A percentile compares a stretch with the other conserved stretches of the same genome.
These are phyloP conservation scores for Colletotrichum higginsianum DNA, from an alignment of 2,329 filamentous ascomycete species.

Conservation along the genomic window DNA sequence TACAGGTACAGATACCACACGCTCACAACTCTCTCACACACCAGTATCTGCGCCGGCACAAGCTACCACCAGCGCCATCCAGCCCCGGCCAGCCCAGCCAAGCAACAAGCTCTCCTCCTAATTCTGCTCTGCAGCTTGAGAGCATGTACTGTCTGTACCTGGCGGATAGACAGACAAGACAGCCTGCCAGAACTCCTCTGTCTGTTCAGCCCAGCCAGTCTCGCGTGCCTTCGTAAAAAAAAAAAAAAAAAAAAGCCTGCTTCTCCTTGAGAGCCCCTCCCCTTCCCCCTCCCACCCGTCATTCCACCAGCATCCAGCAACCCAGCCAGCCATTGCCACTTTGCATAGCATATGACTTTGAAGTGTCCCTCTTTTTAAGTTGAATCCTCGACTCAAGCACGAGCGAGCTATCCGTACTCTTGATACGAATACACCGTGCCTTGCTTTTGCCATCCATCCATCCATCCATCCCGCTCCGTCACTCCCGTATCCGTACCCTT, in stretches of 20 bases:
- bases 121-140: too few relatives aligned
- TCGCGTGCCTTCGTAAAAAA: neutral
- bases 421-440: neutral
- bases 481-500: constrained; percentile 8
- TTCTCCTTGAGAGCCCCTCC: constrained; percentile 2
- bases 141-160: too few relatives aligned
- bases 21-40: too few relatives aligned
- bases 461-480: constrained; percentile 13
- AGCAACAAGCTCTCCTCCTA: constrained; percentile 22
- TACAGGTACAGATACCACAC: too few relatives aligned
- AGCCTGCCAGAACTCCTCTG: too few relatives aligned
- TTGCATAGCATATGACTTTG: constrained; percentile 35
- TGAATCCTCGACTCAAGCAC: constrained; percentile 2
- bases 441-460: constrained; percentile 22
- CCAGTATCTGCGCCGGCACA: constrained; percentile 19
- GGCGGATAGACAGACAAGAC: too few relatives aligned
- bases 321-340: constrained; percentile 33
- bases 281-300: neutral
- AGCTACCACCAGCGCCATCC: constrained; percentile 4
- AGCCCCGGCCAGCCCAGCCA: constrained; percentile 20
- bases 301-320: constrained; percentile 33
- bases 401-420: neutral
- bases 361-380: constrained; percentile 29
- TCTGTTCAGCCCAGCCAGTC: neutral
- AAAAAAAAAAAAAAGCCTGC: constrained; percentile 19